These are phyloP conservation scores for Candolleomyces efflorescens DNA, from an alignment of 768 basidiomycete species.

Conservation along the genomic window DNA sequence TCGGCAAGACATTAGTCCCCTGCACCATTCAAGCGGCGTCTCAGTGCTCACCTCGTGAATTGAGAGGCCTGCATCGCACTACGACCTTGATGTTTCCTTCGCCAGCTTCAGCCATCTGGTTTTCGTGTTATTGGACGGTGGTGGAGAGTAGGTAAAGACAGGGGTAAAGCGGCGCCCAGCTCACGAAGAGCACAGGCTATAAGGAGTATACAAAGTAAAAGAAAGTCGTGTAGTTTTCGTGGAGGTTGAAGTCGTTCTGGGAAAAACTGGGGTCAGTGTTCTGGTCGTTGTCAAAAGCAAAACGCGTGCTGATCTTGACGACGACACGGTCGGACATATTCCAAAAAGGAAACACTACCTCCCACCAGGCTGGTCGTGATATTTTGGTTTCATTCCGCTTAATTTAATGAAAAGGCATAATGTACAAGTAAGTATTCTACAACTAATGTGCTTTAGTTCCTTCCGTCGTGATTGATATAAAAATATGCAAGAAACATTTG, in stretches of 20 bases:
- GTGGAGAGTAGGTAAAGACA: neutral
- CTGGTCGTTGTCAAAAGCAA: slow-evolving; percentile 1
- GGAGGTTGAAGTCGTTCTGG: neutral
- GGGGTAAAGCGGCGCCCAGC: neutral
- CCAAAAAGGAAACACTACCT: neutral
- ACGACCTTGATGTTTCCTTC: slow-evolving; percentile 92
- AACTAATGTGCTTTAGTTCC: neutral
- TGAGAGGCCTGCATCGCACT: slow-evolving; percentile 95
- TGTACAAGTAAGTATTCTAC: neutral
- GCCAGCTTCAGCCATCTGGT: slow-evolving; percentile 66
- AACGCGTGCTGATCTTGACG: slow-evolving; percentile 3
- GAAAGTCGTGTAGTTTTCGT: slow-evolving; percentile 1
- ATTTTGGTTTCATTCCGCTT: neutral
- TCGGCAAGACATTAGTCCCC: neutral
- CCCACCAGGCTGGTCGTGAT: neutral
- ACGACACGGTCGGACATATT: neutral
- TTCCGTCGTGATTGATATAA: neutral
- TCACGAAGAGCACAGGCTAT: neutral
- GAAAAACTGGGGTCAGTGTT: too few species aligned
- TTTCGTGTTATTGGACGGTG: neutral
- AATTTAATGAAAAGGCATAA: neutral
- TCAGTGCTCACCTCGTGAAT: slow-evolving; percentile 70
- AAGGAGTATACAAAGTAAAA: neutral
- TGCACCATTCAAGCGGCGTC: neutral
- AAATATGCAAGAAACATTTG: neutral